A percentile compares a stretch with the other conserved stretches of the same genome.
Conservation (phyloP, 768 basidiomycete genomes). For the Lactarius hengduanensis region DNA sequence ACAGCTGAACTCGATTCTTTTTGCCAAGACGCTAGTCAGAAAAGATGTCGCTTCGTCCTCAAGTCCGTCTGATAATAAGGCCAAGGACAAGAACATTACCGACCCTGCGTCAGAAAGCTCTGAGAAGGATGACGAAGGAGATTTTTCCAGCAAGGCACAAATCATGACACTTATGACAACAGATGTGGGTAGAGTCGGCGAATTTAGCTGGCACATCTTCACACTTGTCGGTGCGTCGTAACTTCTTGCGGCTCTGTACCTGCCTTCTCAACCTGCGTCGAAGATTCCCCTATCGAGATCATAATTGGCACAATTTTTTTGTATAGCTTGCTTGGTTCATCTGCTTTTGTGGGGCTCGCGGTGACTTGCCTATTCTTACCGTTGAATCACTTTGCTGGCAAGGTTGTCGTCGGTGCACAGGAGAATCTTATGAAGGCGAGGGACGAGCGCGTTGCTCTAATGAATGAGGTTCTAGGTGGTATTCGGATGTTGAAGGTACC, state of each 20-base stretch:
- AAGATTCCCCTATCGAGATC: constrained; percentile 79
- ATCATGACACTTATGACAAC: constrained; percentile 97
- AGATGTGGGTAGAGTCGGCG: constrained; percentile 86
- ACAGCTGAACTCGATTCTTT: constrained; percentile 79
- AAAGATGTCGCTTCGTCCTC: constrained; percentile 80
- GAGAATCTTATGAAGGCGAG: constrained; percentile 89
- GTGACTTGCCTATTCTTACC: constrained; percentile 67
- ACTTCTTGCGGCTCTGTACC: background rate
- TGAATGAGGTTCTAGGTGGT: constrained; percentile 91
- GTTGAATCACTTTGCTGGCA: constrained; percentile 81
- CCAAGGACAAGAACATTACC: constrained; percentile 30
- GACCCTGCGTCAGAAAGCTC: constrained; percentile 34
- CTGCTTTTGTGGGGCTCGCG: constrained; percentile 74
- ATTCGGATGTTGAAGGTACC: constrained; percentile 84
- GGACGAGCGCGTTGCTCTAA: constrained; percentile 85
- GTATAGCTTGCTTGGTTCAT: constrained; percentile 75
- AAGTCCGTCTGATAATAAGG: constrained; percentile 29
- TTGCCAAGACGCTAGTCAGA: constrained; percentile 80
- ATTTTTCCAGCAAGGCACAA: constrained; percentile 58
- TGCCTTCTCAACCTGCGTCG: constrained; percentile 1
- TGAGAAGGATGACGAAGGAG: constrained; percentile 51
- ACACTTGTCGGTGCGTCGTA: constrained; percentile 59
- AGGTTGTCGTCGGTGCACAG: constrained; percentile 72
- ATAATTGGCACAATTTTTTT: constrained; percentile 70
- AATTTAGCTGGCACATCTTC: constrained; percentile 79